Base-by-base conservation (phyloP, 768 basidiomycete species). In the Hemileccinum rubropunctum region DNA sequence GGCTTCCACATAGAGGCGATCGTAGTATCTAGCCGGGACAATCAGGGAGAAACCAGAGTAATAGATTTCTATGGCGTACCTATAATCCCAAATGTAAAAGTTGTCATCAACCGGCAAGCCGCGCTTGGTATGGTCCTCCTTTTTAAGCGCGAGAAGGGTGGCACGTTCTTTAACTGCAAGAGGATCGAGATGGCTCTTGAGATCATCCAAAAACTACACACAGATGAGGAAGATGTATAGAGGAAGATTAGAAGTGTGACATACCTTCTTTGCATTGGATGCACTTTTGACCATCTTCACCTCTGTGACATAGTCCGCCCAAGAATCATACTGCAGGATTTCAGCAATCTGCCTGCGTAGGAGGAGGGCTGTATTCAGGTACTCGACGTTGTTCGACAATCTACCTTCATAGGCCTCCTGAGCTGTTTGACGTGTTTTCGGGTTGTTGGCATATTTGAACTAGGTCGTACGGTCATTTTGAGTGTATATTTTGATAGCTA, bases 61-160 rank as follows among this genome's bases (percentile, higher is more conserved):
- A 40, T 20, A 23, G 2, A 38, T 13, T 7, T 9, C 3, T 14
- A 21, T 5, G 6, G 7, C 38, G 52, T 82, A 85, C 58, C 87
- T 77, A 64, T 91, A 93, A 61, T 93, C 92, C 89, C 90, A 93
- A 47, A 90, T 72, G 60, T 85, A 86, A 62, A 94, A 83, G 59
- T 85, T 70, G 51, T 81, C 80, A 52, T 92, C 86, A 54, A 83
- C 81, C 0, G 79, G 80, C 44, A 81, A 63, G 0, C 80, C 81
- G 10, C 73, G 75, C 55, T 76, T 74, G 45, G 76, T 70, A 52
- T 86, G 82, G 50, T 92, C 90, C 60, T 83, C 81, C 63, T 82
- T 78, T 71, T 94, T 94, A 56, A 93, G 71, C 0, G 73, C 79
- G 11, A 92, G 75, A 15, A 95, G 80, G 11, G 71, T 78, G 17